A percentile compares a stretch with the other conserved stretches of the same genome.
Conservation (phyloP, 2,329 filamentous ascomycete species). For the Sarocladiaceae sp. region DNA sequence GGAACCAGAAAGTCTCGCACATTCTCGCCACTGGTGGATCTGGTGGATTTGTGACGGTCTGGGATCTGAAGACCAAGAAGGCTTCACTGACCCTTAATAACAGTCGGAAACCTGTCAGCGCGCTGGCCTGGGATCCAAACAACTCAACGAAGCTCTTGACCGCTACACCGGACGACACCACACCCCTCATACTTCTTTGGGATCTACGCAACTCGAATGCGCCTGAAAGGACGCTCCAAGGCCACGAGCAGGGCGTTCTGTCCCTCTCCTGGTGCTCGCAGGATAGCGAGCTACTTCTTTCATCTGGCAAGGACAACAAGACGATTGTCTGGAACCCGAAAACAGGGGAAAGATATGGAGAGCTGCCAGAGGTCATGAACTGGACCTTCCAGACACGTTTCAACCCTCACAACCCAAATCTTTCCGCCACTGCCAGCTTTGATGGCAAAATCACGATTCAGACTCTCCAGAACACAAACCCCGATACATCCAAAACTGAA, state of each 20-base stretch:
- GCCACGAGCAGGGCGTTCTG: slow-evolving; percentile 91
- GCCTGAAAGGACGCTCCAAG: slow-evolving; percentile 80
- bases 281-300: slow-evolving; percentile 83
- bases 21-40: slow-evolving; percentile 92
- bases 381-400: slow-evolving; percentile 97
- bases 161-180: slow-evolving; percentile 82
- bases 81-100: slow-evolving; percentile 95
- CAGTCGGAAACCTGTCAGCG: slow-evolving; percentile 88
- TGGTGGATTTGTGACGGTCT: slow-evolving; percentile 94
- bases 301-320: slow-evolving; percentile 93
- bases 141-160: slow-evolving; percentile 93
- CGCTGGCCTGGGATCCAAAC: slow-evolving; percentile 95
- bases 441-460: slow-evolving; percentile 95
- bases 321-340: slow-evolving; percentile 96
- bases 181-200: slow-evolving; percentile 88
- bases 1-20: slow-evolving; percentile 97
- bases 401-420: slow-evolving; percentile 86
- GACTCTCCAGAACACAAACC: slow-evolving; percentile 90
- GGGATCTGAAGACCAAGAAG: slow-evolving; percentile 98
- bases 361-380: slow-evolving; percentile 97
- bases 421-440: slow-evolving; percentile 93
- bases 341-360: slow-evolving; percentile 80
- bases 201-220: slow-evolving; percentile 94
- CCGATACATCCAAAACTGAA: slow-evolving; percentile 62
- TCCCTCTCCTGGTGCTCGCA: slow-evolving; percentile 95